Conservation (phyloP, 176 grass and related monocot genomes). For the Eleusine coracana region DNA sequence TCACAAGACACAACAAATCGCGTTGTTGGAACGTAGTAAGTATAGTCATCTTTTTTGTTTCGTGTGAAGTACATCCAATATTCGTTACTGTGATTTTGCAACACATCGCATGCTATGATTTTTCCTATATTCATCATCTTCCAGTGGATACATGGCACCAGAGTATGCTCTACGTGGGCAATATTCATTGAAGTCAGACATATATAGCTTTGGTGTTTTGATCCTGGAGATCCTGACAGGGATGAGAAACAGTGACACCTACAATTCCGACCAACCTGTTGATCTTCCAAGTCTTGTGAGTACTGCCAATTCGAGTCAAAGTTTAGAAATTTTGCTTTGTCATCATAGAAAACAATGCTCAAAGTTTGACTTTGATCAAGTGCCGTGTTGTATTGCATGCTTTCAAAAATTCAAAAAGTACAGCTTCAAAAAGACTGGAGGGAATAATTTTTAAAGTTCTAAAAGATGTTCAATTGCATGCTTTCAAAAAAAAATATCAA, state of each 20-base stretch:
- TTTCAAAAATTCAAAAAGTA: too few relatives aligned
- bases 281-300: constrained; percentile 43
- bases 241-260: constrained; percentile 27
- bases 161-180: constrained; percentile 39
- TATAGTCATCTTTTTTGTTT: neutral
- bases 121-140: neutral
- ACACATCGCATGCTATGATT: neutral
- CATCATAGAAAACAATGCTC: too few relatives aligned
- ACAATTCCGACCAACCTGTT: neutral
- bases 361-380: too few relatives aligned
- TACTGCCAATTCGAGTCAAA: neutral
- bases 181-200: constrained; percentile 47
- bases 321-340: too few relatives aligned
- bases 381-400: too few relatives aligned
- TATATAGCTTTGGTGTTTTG: constrained; percentile 48
- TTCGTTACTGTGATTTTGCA: neutral
- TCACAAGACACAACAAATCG: constrained; percentile 1
- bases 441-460: too few relatives aligned
- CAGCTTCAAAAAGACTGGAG: too few relatives aligned
- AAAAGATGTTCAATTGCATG: too few relatives aligned
- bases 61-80: neutral
- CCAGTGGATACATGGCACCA: constrained; percentile 46
- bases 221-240: constrained; percentile 42
- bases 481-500: too few relatives aligned
- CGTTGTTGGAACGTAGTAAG: constrained; percentile 55